Evolutionary conservation across 2,329 filamentous ascomycete species (phyloP).

Genomic region (Neonectria hederae): DNA sequence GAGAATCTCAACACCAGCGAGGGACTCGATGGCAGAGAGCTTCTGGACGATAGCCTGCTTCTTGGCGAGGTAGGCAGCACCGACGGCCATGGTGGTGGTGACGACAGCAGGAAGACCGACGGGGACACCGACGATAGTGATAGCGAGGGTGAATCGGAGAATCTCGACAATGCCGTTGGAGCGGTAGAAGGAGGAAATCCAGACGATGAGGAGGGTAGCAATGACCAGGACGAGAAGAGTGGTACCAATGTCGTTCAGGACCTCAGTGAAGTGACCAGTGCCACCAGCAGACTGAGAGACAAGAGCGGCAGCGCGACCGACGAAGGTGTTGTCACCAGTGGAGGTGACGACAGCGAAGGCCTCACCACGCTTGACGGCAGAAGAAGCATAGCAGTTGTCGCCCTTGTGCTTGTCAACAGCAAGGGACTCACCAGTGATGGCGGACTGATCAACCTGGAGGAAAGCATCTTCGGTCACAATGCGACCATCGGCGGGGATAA

Average conservation of each 20-base stretch:
- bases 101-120: slow-evolving; percentile 94
- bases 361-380: slow-evolving; percentile 89
- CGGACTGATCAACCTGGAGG: slow-evolving; percentile 90
- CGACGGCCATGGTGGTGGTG: slow-evolving; percentile 94
- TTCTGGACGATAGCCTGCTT: slow-evolving; percentile 95
- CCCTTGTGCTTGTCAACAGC: slow-evolving; percentile 88
- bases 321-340: slow-evolving; percentile 90
- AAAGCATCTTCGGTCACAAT: slow-evolving; percentile 86
- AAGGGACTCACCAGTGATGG: slow-evolving; percentile 91
- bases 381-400: slow-evolving; percentile 86
- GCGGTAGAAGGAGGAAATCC: slow-evolving; percentile 88
- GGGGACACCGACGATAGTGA: slow-evolving; percentile 91
- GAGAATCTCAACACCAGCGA: slow-evolving; percentile 92
- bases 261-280: slow-evolving; percentile 89
- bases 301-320: slow-evolving; percentile 86
- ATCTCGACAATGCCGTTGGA: slow-evolving; percentile 83
- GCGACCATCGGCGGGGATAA: slow-evolving; percentile 88
- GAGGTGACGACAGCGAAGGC: slow-evolving; percentile 83
- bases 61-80: slow-evolving; percentile 89
- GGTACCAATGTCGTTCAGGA: slow-evolving; percentile 86
- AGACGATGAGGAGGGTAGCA: slow-evolving; percentile 82
- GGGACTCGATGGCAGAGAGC: slow-evolving; percentile 89
- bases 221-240: slow-evolving; percentile 83
- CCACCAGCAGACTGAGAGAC: slow-evolving; percentile 80
- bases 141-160: slow-evolving; percentile 84